Conservation (phyloP, 2,329 filamentous ascomycete genomes). For the Ophiobolus disseminans region DNA sequence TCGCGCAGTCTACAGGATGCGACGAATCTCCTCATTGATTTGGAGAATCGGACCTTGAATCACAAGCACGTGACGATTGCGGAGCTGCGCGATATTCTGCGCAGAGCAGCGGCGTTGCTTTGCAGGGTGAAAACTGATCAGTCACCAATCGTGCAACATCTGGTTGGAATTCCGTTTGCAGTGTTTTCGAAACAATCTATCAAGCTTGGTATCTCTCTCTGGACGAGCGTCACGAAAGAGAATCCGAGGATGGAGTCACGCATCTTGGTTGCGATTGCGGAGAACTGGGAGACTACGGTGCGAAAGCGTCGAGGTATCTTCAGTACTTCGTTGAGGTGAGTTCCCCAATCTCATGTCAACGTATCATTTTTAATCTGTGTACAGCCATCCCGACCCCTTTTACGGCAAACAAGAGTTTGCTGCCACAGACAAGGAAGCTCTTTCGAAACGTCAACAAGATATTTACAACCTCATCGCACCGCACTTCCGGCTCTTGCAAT, state of each 20-base stretch:
- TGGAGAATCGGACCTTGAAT: slow-evolving; percentile 73
- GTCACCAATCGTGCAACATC: slow-evolving; percentile 79
- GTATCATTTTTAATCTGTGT: slow-evolving; percentile 39
- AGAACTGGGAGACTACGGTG: slow-evolving; percentile 89
- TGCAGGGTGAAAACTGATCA: slow-evolving; percentile 79
- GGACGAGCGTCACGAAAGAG: slow-evolving; percentile 96
- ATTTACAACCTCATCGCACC: slow-evolving; percentile 86
- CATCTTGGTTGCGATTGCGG: slow-evolving; percentile 83
- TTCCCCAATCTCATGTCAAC: slow-evolving; percentile 10
- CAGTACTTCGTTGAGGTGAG: slow-evolving; percentile 70
- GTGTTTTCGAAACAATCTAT: slow-evolving; percentile 96
- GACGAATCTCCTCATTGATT: slow-evolving; percentile 69
- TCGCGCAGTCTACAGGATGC: slow-evolving; percentile 58
- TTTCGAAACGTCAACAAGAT: slow-evolving; percentile 77
- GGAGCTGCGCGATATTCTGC: slow-evolving; percentile 81
- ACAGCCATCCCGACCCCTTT: slow-evolving; percentile 79
- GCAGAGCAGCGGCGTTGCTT: slow-evolving; percentile 83
- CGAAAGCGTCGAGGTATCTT: slow-evolving; percentile 82
- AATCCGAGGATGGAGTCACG: slow-evolving; percentile 87
- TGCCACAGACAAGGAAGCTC: slow-evolving; percentile 79
- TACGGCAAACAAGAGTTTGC: slow-evolving; percentile 91
- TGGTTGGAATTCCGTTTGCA: slow-evolving; percentile 91
- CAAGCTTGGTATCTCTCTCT: slow-evolving; percentile 92
- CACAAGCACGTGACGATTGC: slow-evolving; percentile 73
- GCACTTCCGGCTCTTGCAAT: slow-evolving; percentile 84